These are phyloP conservation scores for Fusarium gaditjirri DNA, from an alignment of 2,329 filamentous ascomycete species.

Conservation along the genomic window DNA sequence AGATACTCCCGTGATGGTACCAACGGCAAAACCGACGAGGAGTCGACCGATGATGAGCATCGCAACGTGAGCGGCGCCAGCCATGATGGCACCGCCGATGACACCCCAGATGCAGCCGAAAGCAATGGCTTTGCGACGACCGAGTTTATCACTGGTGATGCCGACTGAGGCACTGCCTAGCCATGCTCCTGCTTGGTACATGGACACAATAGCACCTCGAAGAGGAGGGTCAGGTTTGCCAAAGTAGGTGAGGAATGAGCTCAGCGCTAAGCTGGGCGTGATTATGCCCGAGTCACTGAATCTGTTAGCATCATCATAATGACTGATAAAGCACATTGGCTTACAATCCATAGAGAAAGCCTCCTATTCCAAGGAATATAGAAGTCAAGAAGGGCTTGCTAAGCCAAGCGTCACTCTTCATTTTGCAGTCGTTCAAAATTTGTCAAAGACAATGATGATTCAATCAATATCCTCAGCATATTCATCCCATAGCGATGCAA, in stretches of 20 bases:
- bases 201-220: conserved; percentile 53
- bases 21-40: conserved; percentile 53
- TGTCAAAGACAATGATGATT: neutral
- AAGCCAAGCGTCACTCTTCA: conserved; percentile 47
- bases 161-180: conserved; percentile 54
- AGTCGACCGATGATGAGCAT: conserved; percentile 55
- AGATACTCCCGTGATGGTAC: conserved; percentile 54
- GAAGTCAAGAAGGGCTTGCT: conserved; percentile 54
- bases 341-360: conserved; percentile 54
- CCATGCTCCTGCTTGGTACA: conserved; percentile 56
- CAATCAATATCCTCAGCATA: neutral
- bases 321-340: neutral
- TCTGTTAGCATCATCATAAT: fast-evolving
- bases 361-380: conserved; percentile 53
- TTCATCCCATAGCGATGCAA: neutral
- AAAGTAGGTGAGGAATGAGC: conserved; percentile 51
- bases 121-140: conserved; percentile 52
- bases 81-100: conserved; percentile 53
- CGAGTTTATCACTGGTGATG: conserved; percentile 51
- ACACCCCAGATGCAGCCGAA: conserved; percentile 55
- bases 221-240: conserved; percentile 49
- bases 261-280: conserved; percentile 52
- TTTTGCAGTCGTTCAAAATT: neutral
- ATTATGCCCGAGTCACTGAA: conserved; percentile 55
- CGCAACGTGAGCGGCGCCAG: conserved; percentile 53